These are phyloP conservation scores for Sequoiadendron giganteum DNA, from an alignment of 75 land plant species.

Conservation along the genomic window DNA sequence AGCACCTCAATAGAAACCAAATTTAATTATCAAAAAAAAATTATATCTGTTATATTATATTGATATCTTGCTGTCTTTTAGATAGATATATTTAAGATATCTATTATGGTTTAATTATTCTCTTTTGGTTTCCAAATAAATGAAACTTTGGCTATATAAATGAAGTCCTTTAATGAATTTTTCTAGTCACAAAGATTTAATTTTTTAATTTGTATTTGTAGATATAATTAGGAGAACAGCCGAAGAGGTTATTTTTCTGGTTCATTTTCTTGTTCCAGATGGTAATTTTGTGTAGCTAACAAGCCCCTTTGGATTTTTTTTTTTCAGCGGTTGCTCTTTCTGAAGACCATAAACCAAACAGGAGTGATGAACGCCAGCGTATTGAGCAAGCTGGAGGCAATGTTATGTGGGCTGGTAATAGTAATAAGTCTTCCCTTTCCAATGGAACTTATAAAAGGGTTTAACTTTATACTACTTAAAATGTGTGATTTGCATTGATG, in stretches of 20 bases:
- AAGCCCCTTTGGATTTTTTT: neutral
- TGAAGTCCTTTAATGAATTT: neutral
- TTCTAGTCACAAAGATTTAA: neutral
- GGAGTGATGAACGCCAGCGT: constrained; percentile 84
- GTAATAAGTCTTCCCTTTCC: neutral
- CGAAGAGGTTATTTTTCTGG: neutral
- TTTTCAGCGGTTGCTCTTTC: constrained; percentile 79
- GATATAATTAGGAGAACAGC: neutral
- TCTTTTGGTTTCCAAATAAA: neutral
- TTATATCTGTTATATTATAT: too few species aligned
- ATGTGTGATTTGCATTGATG: neutral
- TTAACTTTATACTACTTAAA: neutral
- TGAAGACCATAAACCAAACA: constrained; percentile 86
- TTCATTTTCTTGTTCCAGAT: neutral
- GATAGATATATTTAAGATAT: too few species aligned
- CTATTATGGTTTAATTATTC: too few species aligned
- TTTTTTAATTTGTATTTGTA: neutral
- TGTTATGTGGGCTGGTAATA: constrained; percentile 88
- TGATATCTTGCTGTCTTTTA: too few species aligned
- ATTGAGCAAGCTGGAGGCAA: constrained; percentile 94
- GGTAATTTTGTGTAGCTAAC: neutral
- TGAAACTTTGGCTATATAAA: neutral
- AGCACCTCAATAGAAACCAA: too few species aligned
- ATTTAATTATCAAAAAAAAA: too few species aligned
- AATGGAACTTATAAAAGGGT: neutral